Evolutionary conservation across 352 stramenopile species (phyloP).

Genomic region (Globisporangium lucens): DNA sequence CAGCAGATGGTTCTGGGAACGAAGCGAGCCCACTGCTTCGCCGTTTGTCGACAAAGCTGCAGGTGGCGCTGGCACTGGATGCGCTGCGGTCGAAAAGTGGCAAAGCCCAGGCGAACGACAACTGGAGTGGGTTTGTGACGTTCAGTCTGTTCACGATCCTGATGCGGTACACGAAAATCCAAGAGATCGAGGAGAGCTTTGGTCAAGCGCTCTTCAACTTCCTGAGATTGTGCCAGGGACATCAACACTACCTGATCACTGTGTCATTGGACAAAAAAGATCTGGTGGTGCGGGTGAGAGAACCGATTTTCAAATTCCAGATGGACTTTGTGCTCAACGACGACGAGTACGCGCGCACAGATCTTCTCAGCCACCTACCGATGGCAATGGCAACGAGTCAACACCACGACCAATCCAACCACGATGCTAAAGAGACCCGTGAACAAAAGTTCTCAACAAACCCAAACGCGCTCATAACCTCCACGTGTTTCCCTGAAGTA

Average conservation of each 20-base stretch:
- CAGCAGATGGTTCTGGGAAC: background rate
- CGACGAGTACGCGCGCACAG: slow-evolving; percentile 44
- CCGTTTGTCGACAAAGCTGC: slow-evolving; percentile 32
- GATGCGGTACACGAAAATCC: slow-evolving; percentile 39
- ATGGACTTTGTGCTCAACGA: slow-evolving; percentile 49
- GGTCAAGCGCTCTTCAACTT: slow-evolving; percentile 38
- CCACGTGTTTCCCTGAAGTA: slow-evolving; percentile 30
- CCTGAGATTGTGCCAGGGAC: slow-evolving; percentile 34
- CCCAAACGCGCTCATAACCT: slow-evolving; percentile 38
- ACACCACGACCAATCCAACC: background rate
- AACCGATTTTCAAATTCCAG: slow-evolving; percentile 55
- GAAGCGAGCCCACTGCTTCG: slow-evolving; percentile 9
- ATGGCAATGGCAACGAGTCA: background rate
- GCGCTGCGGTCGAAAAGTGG: slow-evolving; percentile 31
- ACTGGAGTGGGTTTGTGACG: slow-evolving; percentile 15
- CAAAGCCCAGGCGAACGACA: slow-evolving; percentile 18
- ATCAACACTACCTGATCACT: slow-evolving; percentile 45
- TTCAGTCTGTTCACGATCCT: slow-evolving; percentile 53
- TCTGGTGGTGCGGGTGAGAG: slow-evolving; percentile 41
- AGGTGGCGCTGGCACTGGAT: slow-evolving; percentile 46
- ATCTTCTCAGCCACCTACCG: slow-evolving; percentile 24
- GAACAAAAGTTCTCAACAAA: slow-evolving; percentile 26
- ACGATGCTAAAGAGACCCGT: slow-evolving; percentile 14
- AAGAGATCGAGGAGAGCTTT: slow-evolving; percentile 50
- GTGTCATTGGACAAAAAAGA: slow-evolving; percentile 27